Evolutionary conservation across 139 green algal genomes (phyloP), one percentile per base, ranked within the genome.

Genomic region (Haematococcus sp.): DNA sequence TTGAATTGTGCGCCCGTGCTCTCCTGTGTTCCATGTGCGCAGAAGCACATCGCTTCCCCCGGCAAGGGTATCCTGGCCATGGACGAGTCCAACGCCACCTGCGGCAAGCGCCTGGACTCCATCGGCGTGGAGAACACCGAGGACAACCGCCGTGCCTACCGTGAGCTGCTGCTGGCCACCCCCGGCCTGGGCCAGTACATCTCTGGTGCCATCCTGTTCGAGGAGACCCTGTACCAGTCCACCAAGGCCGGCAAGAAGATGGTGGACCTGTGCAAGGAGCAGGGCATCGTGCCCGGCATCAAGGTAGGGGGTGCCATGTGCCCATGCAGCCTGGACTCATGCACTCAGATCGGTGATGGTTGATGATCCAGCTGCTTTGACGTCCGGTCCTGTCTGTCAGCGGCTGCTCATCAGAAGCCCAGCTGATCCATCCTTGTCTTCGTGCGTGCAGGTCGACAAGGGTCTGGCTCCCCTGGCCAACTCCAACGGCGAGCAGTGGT

Each of bases 31-130:
- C 22, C 54, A 32, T 61, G 40, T 49, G 40, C 40, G 78, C 84
- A 95, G 91, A 84, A 92, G 46, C 91, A 81, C 67, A 95, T 98
- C 64, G 90, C 94, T 74, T 86, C 83, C 54, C 70, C 83, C 17
- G 95, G 95, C 76, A 89, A 87, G 51, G 95, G 95, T 76, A 97
- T 99, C 70, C 85, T 99, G 70, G 96, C 94, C 64, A 97, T 97
- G 92, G 96, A 99, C 74, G 96, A 99, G 93, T 99, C 96, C 81
- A 99, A 99, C 87, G 96, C 91, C 81, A 99, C 96, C 76, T 96
- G 90, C 83, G 94, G 94, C 74, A 93, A 93, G 91, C 90, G 96
- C 70, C 90, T 99, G 74, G 94, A 97, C 71, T 95, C 89, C 76
- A 97, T 99, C 66, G 95, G 91, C 76, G 86, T 99, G 52, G 94